Evolutionary conservation across 2,329 filamentous ascomycete genomes (phyloP), one percentile per base, ranked within the genome.

Genomic region (Fusarium agapanthi): DNA sequence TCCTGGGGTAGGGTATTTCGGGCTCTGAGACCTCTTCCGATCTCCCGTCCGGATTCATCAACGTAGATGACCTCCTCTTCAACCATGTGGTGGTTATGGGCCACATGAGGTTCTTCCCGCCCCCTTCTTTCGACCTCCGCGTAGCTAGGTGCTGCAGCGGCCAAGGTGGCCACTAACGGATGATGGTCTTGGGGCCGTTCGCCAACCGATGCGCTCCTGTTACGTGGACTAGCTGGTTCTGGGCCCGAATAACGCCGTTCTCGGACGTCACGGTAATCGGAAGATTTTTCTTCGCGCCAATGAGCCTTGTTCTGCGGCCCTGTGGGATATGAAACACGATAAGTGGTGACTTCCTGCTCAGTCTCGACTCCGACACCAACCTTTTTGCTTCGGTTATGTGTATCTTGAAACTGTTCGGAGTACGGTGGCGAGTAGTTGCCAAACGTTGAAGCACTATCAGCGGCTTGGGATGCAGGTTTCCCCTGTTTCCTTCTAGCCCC

Each of bases 21-120:
- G 30, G 74, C 72, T 51, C 75, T 65, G 28, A 67, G 61, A 26
- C 72, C 63, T 55, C 76, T 67, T 24, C 76, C 67, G 14, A 78
- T 68, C 35, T 78, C 76, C 24, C 69, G 75, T 15, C 76, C 76
- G 30, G 69, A 70, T 44, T 72, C 61, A 32, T 78, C 76, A 30
- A 78, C 73, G 24, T 78, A 78, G 38, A 78, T 64, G 35, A 78
- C 68, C 45, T 78, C 76, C 53, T 78, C 76, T 28, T 73, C 60
- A 11, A 59, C 57, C 26, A 47, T 41, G 11, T 61, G 63, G 20
- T 59, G 61, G n/a, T 65, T 55, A 51, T 66, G 65, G 10, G 56
- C 41, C 32, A 48, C 18, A 13, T 50, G 47, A 16, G 55, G 43
- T 30, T 63, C 44, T 37, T 58, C 41, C 28, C 54, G 37, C 20